phyloP scores from a whole-genome alignment of 306 rosid species.

The Mucuna pruriens region DNA sequence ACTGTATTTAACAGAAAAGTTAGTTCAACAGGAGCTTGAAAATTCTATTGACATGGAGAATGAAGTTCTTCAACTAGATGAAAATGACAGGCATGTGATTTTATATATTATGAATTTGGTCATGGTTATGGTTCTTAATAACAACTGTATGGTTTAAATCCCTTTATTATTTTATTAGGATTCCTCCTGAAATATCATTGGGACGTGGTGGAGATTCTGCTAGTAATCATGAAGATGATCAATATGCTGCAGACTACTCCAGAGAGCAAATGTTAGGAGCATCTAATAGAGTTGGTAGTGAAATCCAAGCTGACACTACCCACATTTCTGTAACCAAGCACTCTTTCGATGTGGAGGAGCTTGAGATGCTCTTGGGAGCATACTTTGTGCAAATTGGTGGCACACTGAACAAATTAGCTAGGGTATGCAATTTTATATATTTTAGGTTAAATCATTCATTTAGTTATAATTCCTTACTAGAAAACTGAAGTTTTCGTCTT shows the following conservation, averaged over 20 bases:
- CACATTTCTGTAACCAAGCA: conserved; percentile 54
- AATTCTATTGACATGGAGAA: conserved; percentile 56
- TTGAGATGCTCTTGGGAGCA: conserved; percentile 90
- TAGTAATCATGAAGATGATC: conserved; percentile 43
- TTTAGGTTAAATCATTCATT: too few species aligned
- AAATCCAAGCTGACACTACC: conserved; percentile 40
- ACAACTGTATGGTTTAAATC: neutral
- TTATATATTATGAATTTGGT: conserved; percentile 8
- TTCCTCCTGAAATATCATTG: conserved; percentile 50
- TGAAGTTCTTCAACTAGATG: conserved; percentile 48
- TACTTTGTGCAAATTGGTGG: conserved; percentile 91
- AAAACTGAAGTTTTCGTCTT: too few species aligned
- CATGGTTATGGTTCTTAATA: neutral
- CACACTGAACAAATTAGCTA: conserved; percentile 60
- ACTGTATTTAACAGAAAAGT: conserved; percentile 80
- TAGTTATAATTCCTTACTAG: too few species aligned
- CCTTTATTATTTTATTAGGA: conserved; percentile 46
- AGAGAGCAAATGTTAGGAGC: conserved; percentile 46
- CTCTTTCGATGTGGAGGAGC: conserved; percentile 72
- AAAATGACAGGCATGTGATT: conserved; percentile 58
- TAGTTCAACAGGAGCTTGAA: conserved; percentile 62
- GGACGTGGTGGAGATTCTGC: conserved; percentile 43
- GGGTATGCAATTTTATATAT: conserved; percentile 12
- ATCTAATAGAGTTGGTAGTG: conserved; percentile 42
- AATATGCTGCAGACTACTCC: conserved; percentile 42